Percentiles rank a stretch among this genome's conserved stretches.
Evolutionary conservation across 2,329 filamentous ascomycete species (phyloP).

Genomic region (Achaetomium macrosporum): DNA sequence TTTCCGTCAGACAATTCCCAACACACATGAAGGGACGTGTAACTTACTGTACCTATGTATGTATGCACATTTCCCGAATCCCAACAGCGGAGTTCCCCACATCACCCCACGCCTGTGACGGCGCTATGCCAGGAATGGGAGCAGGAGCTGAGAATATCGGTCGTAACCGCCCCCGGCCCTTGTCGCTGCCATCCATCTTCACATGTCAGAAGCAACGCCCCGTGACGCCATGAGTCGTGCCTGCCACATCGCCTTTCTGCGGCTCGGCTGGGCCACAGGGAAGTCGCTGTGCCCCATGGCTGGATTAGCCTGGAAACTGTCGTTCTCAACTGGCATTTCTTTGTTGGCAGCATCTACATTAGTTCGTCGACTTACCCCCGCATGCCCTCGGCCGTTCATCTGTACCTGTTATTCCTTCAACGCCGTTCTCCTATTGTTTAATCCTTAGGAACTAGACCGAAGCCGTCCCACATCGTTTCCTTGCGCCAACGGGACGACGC

Average conservation of each 20-base stretch:
- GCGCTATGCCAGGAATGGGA: too few species aligned
- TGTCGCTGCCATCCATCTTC: slow-evolving; percentile 2
- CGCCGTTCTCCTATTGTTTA: neutral
- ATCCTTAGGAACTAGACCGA: too few species aligned
- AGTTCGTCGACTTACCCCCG: too few species aligned
- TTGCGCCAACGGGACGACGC: neutral
- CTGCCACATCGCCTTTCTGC: slow-evolving; percentile 7
- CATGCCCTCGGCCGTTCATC: too few species aligned
- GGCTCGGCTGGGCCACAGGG: neutral
- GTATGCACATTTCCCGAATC: too few species aligned
- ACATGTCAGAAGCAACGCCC: slow-evolving; percentile 15
- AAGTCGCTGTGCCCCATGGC: slow-evolving; percentile 10
- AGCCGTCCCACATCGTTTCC: too few species aligned
- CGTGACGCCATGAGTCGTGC: slow-evolving; percentile 23
- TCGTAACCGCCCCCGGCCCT: neutral
- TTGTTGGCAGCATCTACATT: neutral
- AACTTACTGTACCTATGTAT: too few species aligned
- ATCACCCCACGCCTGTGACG: slow-evolving; percentile 6
- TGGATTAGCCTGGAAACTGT: slow-evolving; percentile 6
- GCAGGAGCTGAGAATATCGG: too few species aligned
- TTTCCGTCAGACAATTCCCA: too few species aligned
- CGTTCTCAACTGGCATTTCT: neutral
- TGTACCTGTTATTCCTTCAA: slow-evolving; percentile 2
- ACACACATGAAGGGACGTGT: too few species aligned
- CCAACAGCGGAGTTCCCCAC: neutral